Conservation (phyloP, 768 basidiomycete species). For the Leccinum obscurum region DNA sequence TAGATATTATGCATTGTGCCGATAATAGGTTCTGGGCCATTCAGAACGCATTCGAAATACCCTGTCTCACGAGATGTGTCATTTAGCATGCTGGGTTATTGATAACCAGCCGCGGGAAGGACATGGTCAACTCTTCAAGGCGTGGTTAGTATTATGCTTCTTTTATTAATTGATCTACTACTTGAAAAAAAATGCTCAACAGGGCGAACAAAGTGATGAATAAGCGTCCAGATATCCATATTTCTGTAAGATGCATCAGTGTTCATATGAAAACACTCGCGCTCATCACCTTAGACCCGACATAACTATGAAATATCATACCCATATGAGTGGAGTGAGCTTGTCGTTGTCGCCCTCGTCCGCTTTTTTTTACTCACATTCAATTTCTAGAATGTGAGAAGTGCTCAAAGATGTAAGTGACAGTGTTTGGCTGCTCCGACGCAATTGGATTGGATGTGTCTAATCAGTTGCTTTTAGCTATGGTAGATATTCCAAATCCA, state of each 20-base stretch:
- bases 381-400: constrained; percentile 53
- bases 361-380: constrained; percentile 5
- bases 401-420: constrained; percentile 60
- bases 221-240: constrained; percentile 65
- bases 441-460: background rate
- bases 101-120: constrained; percentile 66
- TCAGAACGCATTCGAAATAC: constrained; percentile 81
- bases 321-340: constrained; percentile 72
- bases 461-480: constrained; percentile 45
- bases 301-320: constrained; percentile 78
- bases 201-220: constrained; percentile 71
- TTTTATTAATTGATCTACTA: background rate
- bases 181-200: background rate
- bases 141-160: constrained; percentile 49
- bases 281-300: constrained; percentile 46
- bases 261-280: constrained; percentile 4
- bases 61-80: constrained; percentile 90
- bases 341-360: background rate
- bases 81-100: constrained; percentile 85
- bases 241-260: constrained; percentile 52
- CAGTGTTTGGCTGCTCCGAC: background rate
- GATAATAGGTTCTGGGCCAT: background rate
- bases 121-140: constrained; percentile 72
- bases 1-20: background rate
- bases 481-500: constrained; percentile 74